phyloP scores from a whole-genome alignment of 176 grass and related monocot species.

The Elymus sibiricus region DNA sequence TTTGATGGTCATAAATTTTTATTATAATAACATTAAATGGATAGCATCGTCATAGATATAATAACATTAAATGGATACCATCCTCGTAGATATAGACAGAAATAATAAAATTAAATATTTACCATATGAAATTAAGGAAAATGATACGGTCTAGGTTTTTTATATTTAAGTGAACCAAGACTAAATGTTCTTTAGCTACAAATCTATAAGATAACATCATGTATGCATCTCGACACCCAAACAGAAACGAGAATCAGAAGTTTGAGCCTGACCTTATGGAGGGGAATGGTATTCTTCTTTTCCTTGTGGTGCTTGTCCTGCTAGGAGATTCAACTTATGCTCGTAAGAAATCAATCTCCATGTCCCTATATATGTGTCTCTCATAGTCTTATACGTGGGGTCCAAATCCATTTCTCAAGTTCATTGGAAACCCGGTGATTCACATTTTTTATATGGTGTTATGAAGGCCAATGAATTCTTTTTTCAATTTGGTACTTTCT shows the following conservation, averaged over 20 bases:
- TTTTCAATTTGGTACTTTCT: no score
- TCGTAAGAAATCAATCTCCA: neutral
- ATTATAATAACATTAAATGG: no score
- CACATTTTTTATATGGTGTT: no score
- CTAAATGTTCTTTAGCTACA: neutral
- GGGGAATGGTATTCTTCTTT: neutral
- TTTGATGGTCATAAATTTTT: no score
- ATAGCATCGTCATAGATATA: neutral
- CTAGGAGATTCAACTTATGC: neutral
- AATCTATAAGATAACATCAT: neutral
- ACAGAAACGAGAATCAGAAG: neutral
- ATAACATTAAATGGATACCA: neutral
- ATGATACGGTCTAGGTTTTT: neutral
- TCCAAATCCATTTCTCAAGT: no score
- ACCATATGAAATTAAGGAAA: neutral
- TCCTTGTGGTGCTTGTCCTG: neutral
- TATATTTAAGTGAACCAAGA: neutral
- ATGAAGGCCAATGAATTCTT: no score
- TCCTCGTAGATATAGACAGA: neutral
- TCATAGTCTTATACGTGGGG: no score
- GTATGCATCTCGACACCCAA: neutral
- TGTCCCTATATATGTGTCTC: neutral
- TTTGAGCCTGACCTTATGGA: neutral
- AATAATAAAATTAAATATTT: no score
- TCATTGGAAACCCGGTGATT: no score